phyloP scores from a whole-genome alignment of 345 rosid genomes.

The Rhodamnia rubescens region DNA sequence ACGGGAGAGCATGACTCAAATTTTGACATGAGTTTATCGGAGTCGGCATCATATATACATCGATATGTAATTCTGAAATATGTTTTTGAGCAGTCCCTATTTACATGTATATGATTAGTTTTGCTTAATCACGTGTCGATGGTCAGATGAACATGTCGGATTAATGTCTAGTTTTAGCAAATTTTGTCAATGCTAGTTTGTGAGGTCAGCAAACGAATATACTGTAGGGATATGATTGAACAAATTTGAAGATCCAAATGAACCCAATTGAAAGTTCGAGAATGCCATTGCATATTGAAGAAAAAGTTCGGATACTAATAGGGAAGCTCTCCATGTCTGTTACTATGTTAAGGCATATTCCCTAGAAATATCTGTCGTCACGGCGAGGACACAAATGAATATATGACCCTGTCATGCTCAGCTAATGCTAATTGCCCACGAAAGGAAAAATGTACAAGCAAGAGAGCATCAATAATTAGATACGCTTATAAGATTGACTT shows the following conservation, averaged over 20 bases:
- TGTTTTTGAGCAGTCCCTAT: not conserved
- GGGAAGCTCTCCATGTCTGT: too few relatives aligned
- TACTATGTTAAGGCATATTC: too few relatives aligned
- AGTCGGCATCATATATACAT: not conserved
- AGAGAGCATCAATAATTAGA: not conserved
- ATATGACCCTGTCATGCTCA: not conserved
- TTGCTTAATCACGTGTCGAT: not conserved
- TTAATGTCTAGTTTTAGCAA: too few relatives aligned
- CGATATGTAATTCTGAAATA: not conserved
- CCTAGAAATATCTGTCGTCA: too few relatives aligned
- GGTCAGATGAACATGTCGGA: not conserved
- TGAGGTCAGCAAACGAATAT: too few relatives aligned
- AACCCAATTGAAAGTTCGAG: too few relatives aligned
- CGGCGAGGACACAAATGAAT: not conserved
- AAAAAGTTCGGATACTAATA: too few relatives aligned
- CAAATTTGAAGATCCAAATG: too few relatives aligned
- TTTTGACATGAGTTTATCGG: not conserved
- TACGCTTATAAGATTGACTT: not conserved
- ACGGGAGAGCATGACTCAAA: not conserved
- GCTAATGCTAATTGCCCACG: not conserved
- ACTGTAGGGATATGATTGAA: too few relatives aligned
- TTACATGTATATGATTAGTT: not conserved
- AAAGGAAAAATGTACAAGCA: not conserved
- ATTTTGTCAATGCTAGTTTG: too few relatives aligned
- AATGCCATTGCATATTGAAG: too few relatives aligned